Conservation (phyloP, 2,329 filamentous ascomycete species). For the Diplodia corticola region DNA sequence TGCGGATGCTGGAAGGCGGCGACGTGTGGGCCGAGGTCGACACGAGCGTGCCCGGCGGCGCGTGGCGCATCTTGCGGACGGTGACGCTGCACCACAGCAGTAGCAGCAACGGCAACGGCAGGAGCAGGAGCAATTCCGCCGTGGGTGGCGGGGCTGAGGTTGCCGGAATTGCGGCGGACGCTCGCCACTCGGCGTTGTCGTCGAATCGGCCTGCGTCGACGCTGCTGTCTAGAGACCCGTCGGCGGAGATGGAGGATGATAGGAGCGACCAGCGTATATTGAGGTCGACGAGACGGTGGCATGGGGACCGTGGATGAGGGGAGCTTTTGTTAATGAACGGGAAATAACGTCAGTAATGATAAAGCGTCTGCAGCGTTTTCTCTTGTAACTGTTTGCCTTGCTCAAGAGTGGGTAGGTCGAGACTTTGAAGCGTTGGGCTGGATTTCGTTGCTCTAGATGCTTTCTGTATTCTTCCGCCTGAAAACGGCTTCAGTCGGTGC, state of each 20-base stretch:
- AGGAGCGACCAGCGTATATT: conserved; percentile 1
- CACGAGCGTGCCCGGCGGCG: neutral
- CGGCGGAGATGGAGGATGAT: neutral
- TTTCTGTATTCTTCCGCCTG: neutral
- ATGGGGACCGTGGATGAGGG: neutral
- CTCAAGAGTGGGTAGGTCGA: neutral
- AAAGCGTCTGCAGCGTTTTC: neutral
- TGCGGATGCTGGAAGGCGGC: neutral
- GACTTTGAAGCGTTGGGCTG: neutral
- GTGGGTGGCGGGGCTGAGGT: neutral
- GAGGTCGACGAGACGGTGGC: neutral
- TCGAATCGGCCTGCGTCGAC: neutral
- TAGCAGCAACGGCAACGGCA: neutral
- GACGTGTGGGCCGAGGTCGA: conserved; percentile 9
- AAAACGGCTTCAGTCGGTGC: neutral
- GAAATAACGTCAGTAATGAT: neutral
- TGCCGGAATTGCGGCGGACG: neutral
- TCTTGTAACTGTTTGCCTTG: neutral
- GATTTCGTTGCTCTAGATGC: neutral
- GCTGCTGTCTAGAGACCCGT: neutral
- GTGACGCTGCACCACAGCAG: neutral
- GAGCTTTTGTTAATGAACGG: neutral
- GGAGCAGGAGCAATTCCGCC: neutral
- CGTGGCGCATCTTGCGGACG: neutral
- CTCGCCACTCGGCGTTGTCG: neutral